phyloP scores from a whole-genome alignment of 257 asterid species.

The Marsdenia floribunda region DNA sequence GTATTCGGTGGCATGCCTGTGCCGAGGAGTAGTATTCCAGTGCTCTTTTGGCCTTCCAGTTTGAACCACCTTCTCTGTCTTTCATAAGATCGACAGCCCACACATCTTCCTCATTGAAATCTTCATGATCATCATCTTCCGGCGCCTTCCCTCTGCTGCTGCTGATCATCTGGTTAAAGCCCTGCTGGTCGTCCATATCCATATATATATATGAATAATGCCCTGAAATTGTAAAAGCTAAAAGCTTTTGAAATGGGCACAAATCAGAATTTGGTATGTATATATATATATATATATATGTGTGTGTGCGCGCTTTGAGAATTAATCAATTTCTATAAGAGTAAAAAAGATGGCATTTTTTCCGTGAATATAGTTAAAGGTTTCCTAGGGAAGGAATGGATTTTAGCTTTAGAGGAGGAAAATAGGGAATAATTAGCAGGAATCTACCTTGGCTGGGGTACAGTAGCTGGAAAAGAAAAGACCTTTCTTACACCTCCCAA shows the following conservation, averaged over 20 bases:
- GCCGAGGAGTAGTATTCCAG: constrained; percentile 5
- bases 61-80: constrained; percentile 16
- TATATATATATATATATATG: neutral
- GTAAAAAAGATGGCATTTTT: constrained; percentile 2
- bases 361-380: neutral
- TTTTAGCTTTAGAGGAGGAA: neutral
- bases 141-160: constrained; percentile 6
- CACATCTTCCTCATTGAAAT: constrained; percentile 41
- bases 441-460: constrained; percentile 23
- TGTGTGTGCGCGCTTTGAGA: neutral
- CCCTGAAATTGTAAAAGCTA: neutral
- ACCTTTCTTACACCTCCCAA: constrained; percentile 6
- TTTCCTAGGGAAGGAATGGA: constrained; percentile 9
- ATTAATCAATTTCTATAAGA: neutral
- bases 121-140: constrained; percentile 22
- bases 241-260: neutral
- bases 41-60: constrained; percentile 6
- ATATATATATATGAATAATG: neutral
- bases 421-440: constrained; percentile 28
- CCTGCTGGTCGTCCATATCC: neutral
- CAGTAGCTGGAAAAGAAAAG: constrained; percentile 6
- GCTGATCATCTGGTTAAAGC: constrained; percentile 1
- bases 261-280: neutral
- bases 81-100: constrained; percentile 28
- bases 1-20: constrained; percentile 11